Evolutionary conservation across 345 rosid genomes (phyloP).

Genomic region (Eucalyptus sp.): DNA sequence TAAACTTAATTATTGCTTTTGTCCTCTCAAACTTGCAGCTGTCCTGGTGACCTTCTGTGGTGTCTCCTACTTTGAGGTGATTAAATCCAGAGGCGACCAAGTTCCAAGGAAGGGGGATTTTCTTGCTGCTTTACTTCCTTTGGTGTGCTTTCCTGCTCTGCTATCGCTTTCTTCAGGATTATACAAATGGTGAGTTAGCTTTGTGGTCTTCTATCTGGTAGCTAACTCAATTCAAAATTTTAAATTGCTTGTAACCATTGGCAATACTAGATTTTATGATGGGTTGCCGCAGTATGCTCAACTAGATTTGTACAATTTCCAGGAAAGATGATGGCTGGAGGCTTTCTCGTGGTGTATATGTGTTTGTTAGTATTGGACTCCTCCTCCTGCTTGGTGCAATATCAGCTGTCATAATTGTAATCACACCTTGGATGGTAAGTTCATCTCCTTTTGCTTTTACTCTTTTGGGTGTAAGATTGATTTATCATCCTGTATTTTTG

Average conservation of each 20-base stretch:
- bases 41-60: conserved; percentile 95
- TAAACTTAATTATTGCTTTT: not conserved
- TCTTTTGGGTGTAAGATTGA: not conserved
- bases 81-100: conserved; percentile 77
- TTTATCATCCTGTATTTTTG: conserved; percentile 1
- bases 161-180: conserved; percentile 85
- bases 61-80: conserved; percentile 81
- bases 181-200: conserved; percentile 71
- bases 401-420: conserved; percentile 68
- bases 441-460: not conserved
- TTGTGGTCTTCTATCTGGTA: not conserved
- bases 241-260: not conserved
- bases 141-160: conserved; percentile 87
- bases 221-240: not conserved
- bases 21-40: conserved; percentile 16
- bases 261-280: not conserved
- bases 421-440: conserved; percentile 89
- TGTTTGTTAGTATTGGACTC: conserved; percentile 79
- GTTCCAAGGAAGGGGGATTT: conserved; percentile 84
- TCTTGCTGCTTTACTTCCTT: conserved; percentile 95
- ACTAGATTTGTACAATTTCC: not conserved
- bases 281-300: not conserved
- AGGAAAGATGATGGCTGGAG: conserved; percentile 99
- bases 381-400: conserved; percentile 93
- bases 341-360: conserved; percentile 80